Evolutionary conservation across 768 basidiomycete genomes (phyloP).

Genomic region (Mycena indigotica): DNA sequence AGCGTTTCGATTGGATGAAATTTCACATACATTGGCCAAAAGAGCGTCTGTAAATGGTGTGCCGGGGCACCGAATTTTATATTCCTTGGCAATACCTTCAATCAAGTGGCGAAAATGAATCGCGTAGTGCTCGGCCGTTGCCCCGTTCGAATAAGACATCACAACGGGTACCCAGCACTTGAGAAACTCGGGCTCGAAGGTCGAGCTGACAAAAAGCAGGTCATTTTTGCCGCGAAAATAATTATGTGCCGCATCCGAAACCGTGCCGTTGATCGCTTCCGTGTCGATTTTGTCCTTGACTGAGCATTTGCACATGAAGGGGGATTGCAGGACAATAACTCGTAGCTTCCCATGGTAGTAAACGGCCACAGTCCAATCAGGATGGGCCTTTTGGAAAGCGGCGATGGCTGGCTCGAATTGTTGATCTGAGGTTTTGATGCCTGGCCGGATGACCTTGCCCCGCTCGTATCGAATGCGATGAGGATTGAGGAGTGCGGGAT

Average conservation of each 20-base stretch:
- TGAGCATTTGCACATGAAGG: slow-evolving; percentile 16
- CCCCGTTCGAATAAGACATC: slow-evolving; percentile 25
- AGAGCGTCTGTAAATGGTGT: too few relatives aligned
- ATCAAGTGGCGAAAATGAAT: slow-evolving; percentile 22
- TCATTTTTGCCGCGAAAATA: slow-evolving; percentile 20
- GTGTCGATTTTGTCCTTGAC: slow-evolving; percentile 3
- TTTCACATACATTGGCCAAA: neutral
- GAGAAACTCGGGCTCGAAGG: slow-evolving; percentile 9
- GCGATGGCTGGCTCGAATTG: neutral
- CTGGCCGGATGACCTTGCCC: neutral
- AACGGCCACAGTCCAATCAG: slow-evolving; percentile 5
- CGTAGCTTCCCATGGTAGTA: neutral
- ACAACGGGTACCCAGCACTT: slow-evolving; percentile 23
- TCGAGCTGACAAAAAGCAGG: slow-evolving; percentile 24
- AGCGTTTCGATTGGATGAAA: too few relatives aligned
- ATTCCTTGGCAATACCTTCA: slow-evolving; percentile 12
- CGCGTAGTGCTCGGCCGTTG: slow-evolving; percentile 18
- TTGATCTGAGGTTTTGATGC: neutral
- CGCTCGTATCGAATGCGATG: neutral
- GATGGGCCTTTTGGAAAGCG: neutral
- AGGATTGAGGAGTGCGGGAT: neutral
- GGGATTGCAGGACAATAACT: slow-evolving; percentile 19
- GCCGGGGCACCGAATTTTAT: too few relatives aligned
- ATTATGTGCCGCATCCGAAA: slow-evolving; percentile 28
- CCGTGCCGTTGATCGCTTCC: slow-evolving; percentile 18